Conservation (phyloP, 108 stramenopile species). For the Hondaea fermentalgiana region DNA sequence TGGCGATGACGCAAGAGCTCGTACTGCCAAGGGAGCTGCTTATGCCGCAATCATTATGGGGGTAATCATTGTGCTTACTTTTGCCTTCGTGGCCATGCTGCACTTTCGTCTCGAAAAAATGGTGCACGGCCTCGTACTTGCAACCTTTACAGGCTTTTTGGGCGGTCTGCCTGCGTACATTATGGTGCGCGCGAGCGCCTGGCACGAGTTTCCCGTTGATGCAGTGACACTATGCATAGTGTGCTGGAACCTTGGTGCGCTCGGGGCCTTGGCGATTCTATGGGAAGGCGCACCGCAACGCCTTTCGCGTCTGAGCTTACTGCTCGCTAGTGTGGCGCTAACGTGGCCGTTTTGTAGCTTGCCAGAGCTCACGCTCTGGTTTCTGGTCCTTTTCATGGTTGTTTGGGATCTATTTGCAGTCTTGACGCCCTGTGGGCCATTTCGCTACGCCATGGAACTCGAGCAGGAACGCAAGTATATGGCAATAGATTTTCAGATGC, state of each 20-base stretch:
- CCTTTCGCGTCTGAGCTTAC: background rate
- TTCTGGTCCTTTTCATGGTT: background rate
- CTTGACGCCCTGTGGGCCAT: background rate
- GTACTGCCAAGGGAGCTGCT: background rate
- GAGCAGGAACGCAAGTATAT: background rate
- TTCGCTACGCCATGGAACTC: background rate
- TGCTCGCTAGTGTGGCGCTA: background rate
- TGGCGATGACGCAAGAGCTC: background rate
- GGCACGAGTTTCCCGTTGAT: background rate
- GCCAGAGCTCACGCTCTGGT: background rate
- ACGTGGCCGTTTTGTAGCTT: background rate
- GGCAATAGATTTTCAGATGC: background rate
- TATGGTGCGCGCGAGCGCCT: background rate
- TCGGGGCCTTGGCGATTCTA: background rate
- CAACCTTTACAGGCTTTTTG: background rate
- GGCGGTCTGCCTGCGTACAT: background rate
- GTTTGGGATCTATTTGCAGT: background rate
- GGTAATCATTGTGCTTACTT: background rate
- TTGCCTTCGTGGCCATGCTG: background rate
- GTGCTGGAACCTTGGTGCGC: background rate
- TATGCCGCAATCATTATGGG: background rate
- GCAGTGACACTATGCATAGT: background rate
- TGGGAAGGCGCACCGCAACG: background rate
- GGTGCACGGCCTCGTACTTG: background rate
- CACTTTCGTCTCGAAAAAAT: background rate